phyloP scores from a whole-genome alignment of 1,284 basidiomycete genomes.

The Waitea zeae region DNA sequence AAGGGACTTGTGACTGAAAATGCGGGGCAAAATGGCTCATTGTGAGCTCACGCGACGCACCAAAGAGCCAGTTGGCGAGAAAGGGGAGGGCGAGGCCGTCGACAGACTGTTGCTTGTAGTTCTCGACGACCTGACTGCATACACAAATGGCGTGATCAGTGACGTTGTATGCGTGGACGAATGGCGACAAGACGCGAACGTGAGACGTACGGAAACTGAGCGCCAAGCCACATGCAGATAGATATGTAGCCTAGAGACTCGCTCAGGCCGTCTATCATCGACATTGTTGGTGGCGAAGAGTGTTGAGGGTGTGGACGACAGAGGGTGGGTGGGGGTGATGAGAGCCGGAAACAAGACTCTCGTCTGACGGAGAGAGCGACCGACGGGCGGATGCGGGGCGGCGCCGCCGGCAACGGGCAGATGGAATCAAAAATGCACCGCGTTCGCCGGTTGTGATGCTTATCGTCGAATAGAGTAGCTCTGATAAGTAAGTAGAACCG shows the following conservation, averaged over 20 bases:
- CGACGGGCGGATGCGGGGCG: too few species aligned
- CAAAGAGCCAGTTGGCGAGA: slow-evolving; percentile 78
- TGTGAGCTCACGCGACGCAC: slow-evolving; percentile 37
- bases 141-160: slow-evolving; percentile 1
- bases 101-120: slow-evolving; percentile 55
- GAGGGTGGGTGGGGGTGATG: too few species aligned
- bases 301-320: too few species aligned
- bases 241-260: slow-evolving; percentile 54
- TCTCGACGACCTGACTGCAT: slow-evolving; percentile 66
- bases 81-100: slow-evolving; percentile 83
- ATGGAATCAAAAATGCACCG: too few species aligned
- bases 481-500: too few species aligned
- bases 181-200: slow-evolving; percentile 1
- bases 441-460: too few species aligned
- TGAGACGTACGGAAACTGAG: slow-evolving; percentile 74
- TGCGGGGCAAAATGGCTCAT: slow-evolving; percentile 12
- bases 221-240: slow-evolving; percentile 79
- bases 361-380: too few species aligned
- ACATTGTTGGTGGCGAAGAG: too few species aligned
- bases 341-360: too few species aligned
- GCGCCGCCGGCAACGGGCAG: too few species aligned
- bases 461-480: too few species aligned
- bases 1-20: too few species aligned
- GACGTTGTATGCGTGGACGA: slow-evolving; percentile 4
- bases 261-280: slow-evolving; percentile 15